phyloP scores from a whole-genome alignment of 345 rosid genomes.

The Citrus maxima region DNA sequence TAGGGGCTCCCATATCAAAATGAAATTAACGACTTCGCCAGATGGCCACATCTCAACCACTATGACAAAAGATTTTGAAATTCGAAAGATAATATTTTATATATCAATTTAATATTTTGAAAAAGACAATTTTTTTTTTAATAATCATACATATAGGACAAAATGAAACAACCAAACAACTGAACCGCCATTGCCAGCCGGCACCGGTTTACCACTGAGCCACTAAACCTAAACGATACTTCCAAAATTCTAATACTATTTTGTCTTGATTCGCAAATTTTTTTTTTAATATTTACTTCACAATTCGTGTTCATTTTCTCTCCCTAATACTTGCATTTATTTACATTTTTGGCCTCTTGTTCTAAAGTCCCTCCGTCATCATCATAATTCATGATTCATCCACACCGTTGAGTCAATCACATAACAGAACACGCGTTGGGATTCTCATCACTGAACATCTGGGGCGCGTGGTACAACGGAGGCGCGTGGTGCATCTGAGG shows the following conservation, averaged over 20 bases:
- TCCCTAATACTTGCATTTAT: slow-evolving; percentile 21
- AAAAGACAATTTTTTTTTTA: not conserved
- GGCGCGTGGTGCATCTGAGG: slow-evolving; percentile 40
- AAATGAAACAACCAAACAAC: slow-evolving; percentile 11
- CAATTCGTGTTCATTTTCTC: slow-evolving; percentile 16
- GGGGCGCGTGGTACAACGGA: slow-evolving; percentile 51
- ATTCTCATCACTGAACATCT: slow-evolving; percentile 92
- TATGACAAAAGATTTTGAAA: not conserved
- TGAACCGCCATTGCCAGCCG: slow-evolving; percentile 13
- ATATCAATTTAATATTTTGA: not conserved
- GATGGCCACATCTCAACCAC: not conserved
- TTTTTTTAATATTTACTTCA: slow-evolving; percentile 4
- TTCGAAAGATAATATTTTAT: not conserved
- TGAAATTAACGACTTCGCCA: not conserved
- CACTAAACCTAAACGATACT: not conserved
- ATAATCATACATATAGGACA: not conserved
- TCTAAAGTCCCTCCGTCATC: not conserved
- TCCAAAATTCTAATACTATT: slow-evolving; percentile 17
- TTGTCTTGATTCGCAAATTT: not conserved
- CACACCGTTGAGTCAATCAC: slow-evolving; percentile 28
- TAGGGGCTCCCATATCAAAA: no score
- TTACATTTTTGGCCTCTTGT: slow-evolving; percentile 17
- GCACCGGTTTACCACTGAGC: not conserved
- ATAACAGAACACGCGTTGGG: slow-evolving; percentile 79
- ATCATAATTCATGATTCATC: not conserved